These are phyloP conservation scores for Skeletonema costatum DNA, from an alignment of 108 stramenopile genomes.

Conservation along the genomic window DNA sequence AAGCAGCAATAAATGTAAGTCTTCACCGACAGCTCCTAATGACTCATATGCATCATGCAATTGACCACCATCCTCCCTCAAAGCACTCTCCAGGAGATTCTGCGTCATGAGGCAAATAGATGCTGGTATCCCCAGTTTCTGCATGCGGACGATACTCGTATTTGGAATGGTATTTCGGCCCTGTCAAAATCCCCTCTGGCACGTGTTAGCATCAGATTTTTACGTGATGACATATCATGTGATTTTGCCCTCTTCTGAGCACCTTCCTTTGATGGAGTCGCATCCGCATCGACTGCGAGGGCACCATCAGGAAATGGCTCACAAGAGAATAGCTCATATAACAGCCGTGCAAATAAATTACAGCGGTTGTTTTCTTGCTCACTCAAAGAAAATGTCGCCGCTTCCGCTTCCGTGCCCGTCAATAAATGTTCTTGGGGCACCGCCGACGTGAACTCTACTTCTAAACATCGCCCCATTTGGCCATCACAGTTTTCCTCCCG, in stretches of 20 bases:
- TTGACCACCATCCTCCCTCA: background rate
- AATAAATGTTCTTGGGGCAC: background rate
- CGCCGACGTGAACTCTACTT: conserved; percentile 5
- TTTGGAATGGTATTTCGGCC: background rate
- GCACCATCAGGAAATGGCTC: background rate
- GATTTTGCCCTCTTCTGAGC: background rate
- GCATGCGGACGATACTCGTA: background rate
- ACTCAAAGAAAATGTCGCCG: background rate
- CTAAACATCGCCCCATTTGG: conserved; percentile 6
- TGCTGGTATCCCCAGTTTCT: conserved; percentile 10
- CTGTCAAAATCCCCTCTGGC: background rate
- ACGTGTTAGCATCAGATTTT: background rate
- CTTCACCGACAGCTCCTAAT: conserved; percentile 16
- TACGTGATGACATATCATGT: background rate
- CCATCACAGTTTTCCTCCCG: background rate
- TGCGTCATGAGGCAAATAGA: conserved; percentile 16
- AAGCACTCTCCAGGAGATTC: conserved; percentile 25
- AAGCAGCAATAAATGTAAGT: conserved; percentile 28
- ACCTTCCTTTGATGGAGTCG: background rate
- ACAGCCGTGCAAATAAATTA: conserved; percentile 14
- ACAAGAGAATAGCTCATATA: conserved; percentile 19
- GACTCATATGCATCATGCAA: conserved; percentile 24
- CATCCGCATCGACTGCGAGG: background rate
- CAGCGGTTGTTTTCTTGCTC: conserved; percentile 7
- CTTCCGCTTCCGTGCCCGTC: background rate